Base-by-base conservation (phyloP, 148 eudicot species). In the Polygonum aviculare region DNA sequence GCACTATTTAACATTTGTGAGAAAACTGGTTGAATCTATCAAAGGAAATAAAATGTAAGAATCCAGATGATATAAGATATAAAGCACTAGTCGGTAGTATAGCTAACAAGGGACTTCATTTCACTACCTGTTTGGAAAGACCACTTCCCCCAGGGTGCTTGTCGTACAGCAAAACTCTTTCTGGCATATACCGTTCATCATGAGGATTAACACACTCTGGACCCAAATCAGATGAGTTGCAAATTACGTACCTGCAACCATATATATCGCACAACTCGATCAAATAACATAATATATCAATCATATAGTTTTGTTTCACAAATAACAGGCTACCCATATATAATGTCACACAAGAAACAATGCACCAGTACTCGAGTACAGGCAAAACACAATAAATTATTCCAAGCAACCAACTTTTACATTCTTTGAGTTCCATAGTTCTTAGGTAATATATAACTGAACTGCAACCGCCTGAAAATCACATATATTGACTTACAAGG, bases 61-160 rank as follows among this genome's bases (percentile, higher is more conserved):
- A 16, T 67, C 45, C 19, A 21, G 15, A 8, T 51, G n/a, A 15
- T 4, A 9, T 50, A 2, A 7, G 41, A 39, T 4, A 39, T 39
- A 39, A 39, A 41, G 45, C 45, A 41, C 45, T 41, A 26, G 31
- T 26, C 31, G 31, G 31, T 26, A 26, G 31, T 26, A 26, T 26
- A 26, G 31, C 31, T 26, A 41, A 41, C 9, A 41, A 41, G 45
- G 45, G 9, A 22, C 35, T 6, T 59, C 33, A 59, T 14, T 31
- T 35, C 40, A 31, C 12, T 78, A 89, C 99, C 90, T 89, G 96
- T 82, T 79, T 78, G 73, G 97, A 90, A 77, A 92, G 86, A 78
- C 99, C 98, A 63, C 93, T 86, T 69, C 99, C 97, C 79, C 99
- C 99, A 78, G 96, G 96, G 80, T 81, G 94, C 74, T 83, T 90